Evolutionary conservation across 106 monocot genomes (phyloP), one percentile per base, ranked within the genome.

Genomic region (Dioscorea alata): DNA sequence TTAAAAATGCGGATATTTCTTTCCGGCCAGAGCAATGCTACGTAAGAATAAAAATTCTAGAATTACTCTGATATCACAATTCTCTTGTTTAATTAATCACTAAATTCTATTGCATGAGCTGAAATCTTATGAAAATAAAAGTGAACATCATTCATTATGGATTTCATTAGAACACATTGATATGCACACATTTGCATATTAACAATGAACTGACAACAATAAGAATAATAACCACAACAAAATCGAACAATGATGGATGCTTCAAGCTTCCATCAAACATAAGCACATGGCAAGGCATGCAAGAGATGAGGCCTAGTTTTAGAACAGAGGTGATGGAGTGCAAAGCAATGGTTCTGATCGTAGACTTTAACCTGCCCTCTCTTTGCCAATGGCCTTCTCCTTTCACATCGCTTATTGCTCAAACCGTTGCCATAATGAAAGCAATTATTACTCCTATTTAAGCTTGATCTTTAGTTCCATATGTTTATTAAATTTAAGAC

Each of bases 311-410:
- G 32, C 18, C 35, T 12, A 19, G 69, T 48, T 28, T 52, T 15
- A 78, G 66, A 25, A 71, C 23, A 0, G 70, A 78, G 49, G 60
- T 19, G 25, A 81, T 60, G 60, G 70, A 61, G 22, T 83, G 78
- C 10, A 67, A 14, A 7, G 72, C 68, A 15, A 35, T 72, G 20
- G 67, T 24, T 5, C 61, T 60, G 16, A 78, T 78, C 20, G 53
- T 61, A 16, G 63, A 69, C 70, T 83, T 78, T 32, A 78, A 78
- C 69, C 60, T 74, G 74, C 21, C 74, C 78, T 18, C 74, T 64
- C 70, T 58, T 78, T 4, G 82, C 78, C 32, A 66, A 49, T 0
- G 23, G 69, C 59, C 73, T 77, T 21, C 69, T 69, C 16, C 49
- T 54, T 24, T 32, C 35, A 18, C 33, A 59, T 7, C 42, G 33